Evolutionary conservation across 2,329 filamentous ascomycete species (phyloP).

Genomic region (Calonectria henricotiae): DNA sequence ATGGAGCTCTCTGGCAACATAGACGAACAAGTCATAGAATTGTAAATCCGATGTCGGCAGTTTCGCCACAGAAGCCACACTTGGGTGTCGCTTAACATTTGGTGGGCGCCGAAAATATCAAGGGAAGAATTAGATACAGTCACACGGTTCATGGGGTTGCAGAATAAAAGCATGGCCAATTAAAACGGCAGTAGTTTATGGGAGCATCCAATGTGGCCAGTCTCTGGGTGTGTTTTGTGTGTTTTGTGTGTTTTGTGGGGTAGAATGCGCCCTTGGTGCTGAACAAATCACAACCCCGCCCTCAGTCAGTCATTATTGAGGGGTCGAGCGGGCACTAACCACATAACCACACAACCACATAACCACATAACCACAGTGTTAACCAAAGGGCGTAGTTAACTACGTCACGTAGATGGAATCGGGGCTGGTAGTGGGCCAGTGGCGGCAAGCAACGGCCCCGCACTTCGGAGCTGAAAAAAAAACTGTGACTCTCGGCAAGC

Average conservation of each 20-base stretch:
- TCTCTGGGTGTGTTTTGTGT: constrained; percentile 4
- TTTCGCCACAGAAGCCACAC: neutral
- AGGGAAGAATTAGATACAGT: neutral
- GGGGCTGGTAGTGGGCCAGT: neutral
- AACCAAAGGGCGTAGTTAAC: neutral
- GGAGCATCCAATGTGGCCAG: neutral
- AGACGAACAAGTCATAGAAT: no score
- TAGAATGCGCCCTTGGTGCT: neutral
- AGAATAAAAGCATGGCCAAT: neutral
- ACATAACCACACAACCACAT: neutral
- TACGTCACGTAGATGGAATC: constrained; percentile 1
- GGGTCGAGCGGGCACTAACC: neutral
- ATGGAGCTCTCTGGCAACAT: neutral
- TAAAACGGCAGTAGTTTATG: neutral
- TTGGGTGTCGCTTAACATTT: neutral
- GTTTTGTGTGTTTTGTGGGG: constrained; percentile 1
- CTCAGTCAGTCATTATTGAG: constrained; percentile 1
- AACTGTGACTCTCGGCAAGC: neutral
- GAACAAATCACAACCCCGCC: constrained; percentile 12
- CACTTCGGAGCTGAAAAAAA: constrained; percentile 22
- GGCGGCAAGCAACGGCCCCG: constrained; percentile 8
- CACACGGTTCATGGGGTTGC: no score
- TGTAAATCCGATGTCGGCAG: neutral
- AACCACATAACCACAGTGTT: neutral
- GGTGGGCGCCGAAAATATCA: neutral